A percentile compares a stretch with the other conserved stretches of the same genome.
phyloP scores from a whole-genome alignment of 495 filamentous ascomycete genomes.

The Staphylotrichum tortipilum region DNA sequence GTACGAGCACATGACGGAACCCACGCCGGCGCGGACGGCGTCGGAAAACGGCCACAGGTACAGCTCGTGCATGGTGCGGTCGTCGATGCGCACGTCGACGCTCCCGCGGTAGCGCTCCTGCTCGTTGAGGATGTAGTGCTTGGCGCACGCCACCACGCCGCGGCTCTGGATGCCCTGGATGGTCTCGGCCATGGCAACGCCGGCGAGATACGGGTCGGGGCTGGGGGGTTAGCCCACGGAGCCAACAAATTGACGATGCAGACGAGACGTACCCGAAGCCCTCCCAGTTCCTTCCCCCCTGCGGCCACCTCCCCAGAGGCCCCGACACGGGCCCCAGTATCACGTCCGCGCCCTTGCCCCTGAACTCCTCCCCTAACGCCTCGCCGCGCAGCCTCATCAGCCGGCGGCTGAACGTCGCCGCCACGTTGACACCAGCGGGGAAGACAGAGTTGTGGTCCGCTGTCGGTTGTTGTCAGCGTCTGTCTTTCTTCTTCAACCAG shows the following conservation, averaged over 20 bases:
- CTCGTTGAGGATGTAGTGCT: conserved; percentile 1
- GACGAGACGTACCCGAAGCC: neutral
- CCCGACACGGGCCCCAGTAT: neutral
- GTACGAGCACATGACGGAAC: conserved; percentile 1
- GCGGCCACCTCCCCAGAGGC: neutral
- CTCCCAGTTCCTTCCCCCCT: neutral
- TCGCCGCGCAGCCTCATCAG: neutral
- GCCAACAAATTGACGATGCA: neutral
- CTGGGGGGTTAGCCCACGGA: too few relatives aligned
- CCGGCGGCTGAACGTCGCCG: neutral
- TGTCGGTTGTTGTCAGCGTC: neutral
- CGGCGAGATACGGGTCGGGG: neutral
- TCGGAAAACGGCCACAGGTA: conserved; percentile 2
- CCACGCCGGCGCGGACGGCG: neutral
- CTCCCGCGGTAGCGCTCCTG: neutral
- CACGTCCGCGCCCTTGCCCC: neutral
- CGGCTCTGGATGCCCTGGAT: neutral
- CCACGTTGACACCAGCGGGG: neutral
- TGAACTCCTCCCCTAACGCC: neutral
- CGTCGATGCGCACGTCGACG: neutral
- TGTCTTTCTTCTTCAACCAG: too few relatives aligned
- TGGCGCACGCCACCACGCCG: neutral
- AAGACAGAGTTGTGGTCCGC: neutral
- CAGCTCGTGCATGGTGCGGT: conserved; percentile 1
- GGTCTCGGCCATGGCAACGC: neutral